These are phyloP conservation scores for Phyllostachys edulis DNA, from an alignment of 176 grass and related monocot genomes.

Conservation along the genomic window DNA sequence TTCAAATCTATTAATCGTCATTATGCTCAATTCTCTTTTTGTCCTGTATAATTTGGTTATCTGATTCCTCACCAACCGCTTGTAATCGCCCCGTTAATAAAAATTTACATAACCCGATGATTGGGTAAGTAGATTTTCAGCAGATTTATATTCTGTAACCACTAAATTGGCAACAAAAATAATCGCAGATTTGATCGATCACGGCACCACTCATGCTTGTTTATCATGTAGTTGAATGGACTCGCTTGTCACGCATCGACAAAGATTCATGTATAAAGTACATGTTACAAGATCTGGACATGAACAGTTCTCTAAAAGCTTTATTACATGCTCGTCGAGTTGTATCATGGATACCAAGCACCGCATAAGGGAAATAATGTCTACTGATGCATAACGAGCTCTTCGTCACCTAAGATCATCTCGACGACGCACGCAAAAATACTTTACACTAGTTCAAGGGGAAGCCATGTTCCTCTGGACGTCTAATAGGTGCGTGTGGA, in stretches of 20 bases:
- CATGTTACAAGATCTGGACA: neutral
- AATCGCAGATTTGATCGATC: neutral
- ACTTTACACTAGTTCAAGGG: neutral
- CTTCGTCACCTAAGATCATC: slow-evolving; percentile 15
- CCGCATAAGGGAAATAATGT: slow-evolving; percentile 38
- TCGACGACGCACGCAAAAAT: neutral
- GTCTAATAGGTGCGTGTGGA: neutral
- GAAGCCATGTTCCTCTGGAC: neutral
- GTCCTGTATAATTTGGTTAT: too few relatives aligned
- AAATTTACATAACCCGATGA: neutral
- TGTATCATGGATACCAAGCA: neutral
- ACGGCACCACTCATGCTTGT: too few relatives aligned
- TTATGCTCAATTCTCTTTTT: neutral
- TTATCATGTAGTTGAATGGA: too few relatives aligned
- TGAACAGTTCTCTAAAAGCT: neutral
- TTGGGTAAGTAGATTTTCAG: neutral
- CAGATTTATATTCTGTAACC: neutral
- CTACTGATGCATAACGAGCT: slow-evolving; percentile 5
- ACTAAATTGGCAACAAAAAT: neutral
- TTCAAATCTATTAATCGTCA: neutral
- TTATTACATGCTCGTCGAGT: slow-evolving; percentile 40
- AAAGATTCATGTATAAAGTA: neutral
- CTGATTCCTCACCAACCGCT: too few relatives aligned
- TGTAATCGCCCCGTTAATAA: too few relatives aligned
- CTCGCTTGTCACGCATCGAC: too few relatives aligned